A percentile compares a stretch with the other conserved stretches of the same genome.
These are phyloP conservation scores for Tetraselmis striata DNA, from an alignment of 139 green algal genomes.

Conservation along the genomic window DNA sequence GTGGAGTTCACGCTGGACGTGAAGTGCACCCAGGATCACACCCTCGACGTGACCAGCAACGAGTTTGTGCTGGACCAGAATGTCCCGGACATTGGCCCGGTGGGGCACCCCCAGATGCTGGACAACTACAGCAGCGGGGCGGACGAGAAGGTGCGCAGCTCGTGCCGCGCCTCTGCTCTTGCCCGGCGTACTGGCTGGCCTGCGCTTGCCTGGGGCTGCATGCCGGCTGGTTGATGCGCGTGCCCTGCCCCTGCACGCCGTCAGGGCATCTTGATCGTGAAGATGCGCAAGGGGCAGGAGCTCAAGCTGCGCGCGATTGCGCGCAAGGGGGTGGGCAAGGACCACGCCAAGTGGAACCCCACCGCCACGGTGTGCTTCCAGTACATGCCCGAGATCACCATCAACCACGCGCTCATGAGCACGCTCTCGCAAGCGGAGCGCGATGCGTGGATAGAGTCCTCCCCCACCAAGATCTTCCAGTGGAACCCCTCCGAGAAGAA, in stretches of 20 bases:
- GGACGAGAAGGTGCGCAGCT: not conserved
- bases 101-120: not conserved
- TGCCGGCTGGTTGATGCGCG: too few species aligned
- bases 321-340: conserved; percentile 90
- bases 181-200: too few species aligned
- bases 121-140: not conserved
- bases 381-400: conserved; percentile 75
- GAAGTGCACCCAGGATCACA: conserved; percentile 33
- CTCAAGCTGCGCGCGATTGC: conserved; percentile 77
- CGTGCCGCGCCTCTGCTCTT: too few species aligned
- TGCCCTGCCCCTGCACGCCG: too few species aligned
- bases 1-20: conserved; percentile 58
- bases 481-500: conserved; percentile 45
- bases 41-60: conserved; percentile 63
- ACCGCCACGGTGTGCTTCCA: conserved; percentile 80
- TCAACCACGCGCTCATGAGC: conserved; percentile 66
- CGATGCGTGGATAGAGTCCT: conserved; percentile 39
- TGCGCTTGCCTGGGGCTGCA: too few species aligned
- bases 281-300: conserved; percentile 78
- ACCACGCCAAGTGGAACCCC: conserved; percentile 97
- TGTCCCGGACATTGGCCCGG: conserved; percentile 1
- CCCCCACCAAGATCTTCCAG: conserved; percentile 67
- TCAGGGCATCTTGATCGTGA: conserved; percentile 82
- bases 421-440: conserved; percentile 61
- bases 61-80: conserved; percentile 18